Conservation (phyloP, 2,329 filamentous ascomycete genomes). For the Botrytis aclada region DNA sequence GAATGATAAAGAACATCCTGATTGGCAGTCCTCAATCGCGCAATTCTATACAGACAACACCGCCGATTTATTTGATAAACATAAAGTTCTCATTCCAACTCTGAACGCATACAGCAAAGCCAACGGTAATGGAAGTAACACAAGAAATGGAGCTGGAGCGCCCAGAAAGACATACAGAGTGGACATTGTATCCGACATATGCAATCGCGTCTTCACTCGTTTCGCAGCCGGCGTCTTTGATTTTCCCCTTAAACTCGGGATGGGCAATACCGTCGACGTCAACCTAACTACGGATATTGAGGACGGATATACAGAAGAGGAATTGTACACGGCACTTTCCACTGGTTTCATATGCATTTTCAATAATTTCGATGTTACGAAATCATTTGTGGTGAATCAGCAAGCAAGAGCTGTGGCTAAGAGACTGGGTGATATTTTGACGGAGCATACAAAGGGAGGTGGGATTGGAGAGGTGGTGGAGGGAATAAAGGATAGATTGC, state of each 20-base stretch:
- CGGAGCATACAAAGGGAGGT: constrained; percentile 63
- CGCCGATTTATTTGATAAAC: constrained; percentile 55
- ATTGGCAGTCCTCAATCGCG: background rate
- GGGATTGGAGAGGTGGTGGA: constrained; percentile 31
- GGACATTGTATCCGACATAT: constrained; percentile 62
- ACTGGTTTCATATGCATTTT: constrained; percentile 64
- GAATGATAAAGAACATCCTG: background rate
- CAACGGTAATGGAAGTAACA: background rate
- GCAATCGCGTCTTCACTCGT: constrained; percentile 51
- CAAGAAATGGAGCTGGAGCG: background rate
- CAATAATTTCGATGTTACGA: constrained; percentile 59
- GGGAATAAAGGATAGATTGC: background rate
- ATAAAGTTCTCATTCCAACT: constrained; percentile 57
- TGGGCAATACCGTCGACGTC: constrained; percentile 13
- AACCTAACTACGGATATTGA: constrained; percentile 27
- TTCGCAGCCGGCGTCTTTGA: constrained; percentile 52
- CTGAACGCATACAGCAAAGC: constrained; percentile 50
- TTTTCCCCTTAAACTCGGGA: constrained; percentile 41
- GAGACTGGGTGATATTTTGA: constrained; percentile 59
- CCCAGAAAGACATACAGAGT: constrained; percentile 43
- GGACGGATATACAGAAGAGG: constrained; percentile 11
- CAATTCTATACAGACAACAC: constrained; percentile 6
- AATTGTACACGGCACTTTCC: constrained; percentile 46
- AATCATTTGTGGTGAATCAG: constrained; percentile 55
- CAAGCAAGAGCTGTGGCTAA: constrained; percentile 54